Conservation (phyloP, 768 basidiomycete genomes). For the Pisolithus orientalis region DNA sequence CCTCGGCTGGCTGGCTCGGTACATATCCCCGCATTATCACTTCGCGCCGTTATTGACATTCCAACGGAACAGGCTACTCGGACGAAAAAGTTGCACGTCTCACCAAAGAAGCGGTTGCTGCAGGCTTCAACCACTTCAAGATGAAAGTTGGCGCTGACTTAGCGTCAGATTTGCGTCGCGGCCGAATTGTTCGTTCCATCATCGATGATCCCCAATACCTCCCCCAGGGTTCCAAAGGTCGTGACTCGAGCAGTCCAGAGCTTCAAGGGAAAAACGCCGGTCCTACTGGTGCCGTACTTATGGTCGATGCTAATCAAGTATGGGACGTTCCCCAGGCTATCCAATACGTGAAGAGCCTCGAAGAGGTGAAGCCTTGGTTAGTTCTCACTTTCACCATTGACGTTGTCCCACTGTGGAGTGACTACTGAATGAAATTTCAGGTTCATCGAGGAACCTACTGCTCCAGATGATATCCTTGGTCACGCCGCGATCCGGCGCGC, state of each 20-base stretch:
- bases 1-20: constrained; percentile 90
- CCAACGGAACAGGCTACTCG: constrained; percentile 54
- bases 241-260: constrained; percentile 55
- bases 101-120: constrained; percentile 77
- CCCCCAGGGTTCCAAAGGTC: constrained; percentile 49
- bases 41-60: constrained; percentile 6
- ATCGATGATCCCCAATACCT: constrained; percentile 89
- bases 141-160: constrained; percentile 93
- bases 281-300: constrained; percentile 87
- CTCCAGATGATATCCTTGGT: constrained; percentile 89
- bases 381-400: constrained; percentile 1
- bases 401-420: background rate
- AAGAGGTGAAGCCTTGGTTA: constrained; percentile 82
- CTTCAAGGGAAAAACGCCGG: constrained; percentile 89
- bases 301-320: constrained; percentile 97
- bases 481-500: constrained; percentile 82
- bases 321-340: constrained; percentile 94
- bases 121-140: constrained; percentile 98
- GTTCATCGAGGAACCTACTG: constrained; percentile 98
- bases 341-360: constrained; percentile 79
- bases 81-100: constrained; percentile 88
- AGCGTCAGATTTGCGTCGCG: constrained; percentile 79
- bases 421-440: constrained; percentile 28
- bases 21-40: constrained; percentile 4
- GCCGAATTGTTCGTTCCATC: constrained; percentile 85